These are phyloP conservation scores for Annona squamosa DNA, from an alignment of 164 flowering plant genomes.

Conservation along the genomic window DNA sequence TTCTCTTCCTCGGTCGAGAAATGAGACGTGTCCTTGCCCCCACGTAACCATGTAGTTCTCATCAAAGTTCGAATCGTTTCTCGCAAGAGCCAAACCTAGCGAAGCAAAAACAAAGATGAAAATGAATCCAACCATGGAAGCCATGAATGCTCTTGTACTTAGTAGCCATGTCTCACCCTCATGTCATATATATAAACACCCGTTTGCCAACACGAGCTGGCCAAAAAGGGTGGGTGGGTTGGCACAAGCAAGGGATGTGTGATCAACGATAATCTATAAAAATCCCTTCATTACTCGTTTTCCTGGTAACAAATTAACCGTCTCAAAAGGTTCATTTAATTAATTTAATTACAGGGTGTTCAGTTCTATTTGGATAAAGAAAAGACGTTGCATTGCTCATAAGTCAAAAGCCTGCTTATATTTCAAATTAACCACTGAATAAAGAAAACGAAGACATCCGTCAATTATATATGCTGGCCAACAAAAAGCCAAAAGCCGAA, in stretches of 20 bases:
- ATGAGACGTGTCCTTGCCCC: conserved; percentile 34
- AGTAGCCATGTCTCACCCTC: background rate
- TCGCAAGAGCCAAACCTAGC: conserved; percentile 6
- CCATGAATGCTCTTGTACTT: background rate
- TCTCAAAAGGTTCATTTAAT: no score
- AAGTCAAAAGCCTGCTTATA: no score
- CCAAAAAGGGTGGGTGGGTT: background rate
- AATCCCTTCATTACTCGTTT: conserved; percentile 9
- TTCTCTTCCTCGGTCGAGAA: conserved; percentile 27
- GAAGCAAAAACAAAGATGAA: conserved; percentile 3
- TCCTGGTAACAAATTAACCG: conserved; percentile 6
- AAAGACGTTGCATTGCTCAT: no score
- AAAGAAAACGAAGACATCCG: no score
- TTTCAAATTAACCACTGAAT: no score
- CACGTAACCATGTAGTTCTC: conserved; percentile 31
- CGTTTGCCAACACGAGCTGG: background rate
- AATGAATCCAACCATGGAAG: background rate
- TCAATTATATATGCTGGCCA: no score
- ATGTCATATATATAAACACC: background rate
- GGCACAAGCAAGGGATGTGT: background rate
- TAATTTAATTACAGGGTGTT: no score
- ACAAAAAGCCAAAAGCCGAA: no score
- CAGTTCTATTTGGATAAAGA: no score
- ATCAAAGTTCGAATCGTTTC: conserved; percentile 16
- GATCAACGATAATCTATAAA: background rate